Evolutionary conservation across 2,329 filamentous ascomycete genomes (phyloP).

Genomic region (Diaporthe capsici): DNA sequence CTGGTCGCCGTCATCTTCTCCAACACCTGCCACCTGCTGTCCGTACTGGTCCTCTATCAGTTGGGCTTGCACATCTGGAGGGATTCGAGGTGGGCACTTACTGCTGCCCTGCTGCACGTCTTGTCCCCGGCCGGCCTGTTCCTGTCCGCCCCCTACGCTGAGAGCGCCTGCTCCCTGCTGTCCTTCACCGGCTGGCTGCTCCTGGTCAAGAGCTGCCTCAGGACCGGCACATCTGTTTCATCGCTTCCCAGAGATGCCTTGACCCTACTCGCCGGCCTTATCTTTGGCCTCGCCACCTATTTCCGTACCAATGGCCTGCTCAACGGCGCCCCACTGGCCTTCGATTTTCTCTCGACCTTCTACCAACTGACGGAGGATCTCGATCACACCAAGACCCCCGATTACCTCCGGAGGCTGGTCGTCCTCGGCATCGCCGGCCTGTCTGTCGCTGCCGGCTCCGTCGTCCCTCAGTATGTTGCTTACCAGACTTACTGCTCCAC

Average conservation of each 20-base stretch:
- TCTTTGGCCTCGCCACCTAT: constrained; percentile 80
- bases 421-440: constrained; percentile 77
- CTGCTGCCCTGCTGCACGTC: constrained; percentile 82
- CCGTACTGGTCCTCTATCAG: constrained; percentile 79
- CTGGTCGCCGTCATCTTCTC: constrained; percentile 77
- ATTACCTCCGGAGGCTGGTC: constrained; percentile 65
- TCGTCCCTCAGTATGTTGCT: constrained; percentile 81
- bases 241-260: constrained; percentile 59
- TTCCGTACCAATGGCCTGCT: constrained; percentile 91
- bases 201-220: constrained; percentile 69
- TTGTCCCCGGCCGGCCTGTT: constrained; percentile 92
- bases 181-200: constrained; percentile 81
- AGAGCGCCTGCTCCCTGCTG: constrained; percentile 83
- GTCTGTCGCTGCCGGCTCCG: constrained; percentile 75
- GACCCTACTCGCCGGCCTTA: constrained; percentile 73
- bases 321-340: constrained; percentile 82
- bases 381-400: constrained; percentile 50
- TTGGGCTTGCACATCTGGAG: constrained; percentile 72
- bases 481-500: constrained; percentile 78
- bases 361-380: constrained; percentile 57
- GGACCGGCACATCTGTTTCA: constrained; percentile 47
- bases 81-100: constrained; percentile 70
- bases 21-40: constrained; percentile 81
- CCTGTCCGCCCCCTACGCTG: constrained; percentile 87
- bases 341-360: constrained; percentile 62